phyloP scores from a whole-genome alignment of 495 filamentous ascomycete genomes.

The Durotheca rogersii region DNA sequence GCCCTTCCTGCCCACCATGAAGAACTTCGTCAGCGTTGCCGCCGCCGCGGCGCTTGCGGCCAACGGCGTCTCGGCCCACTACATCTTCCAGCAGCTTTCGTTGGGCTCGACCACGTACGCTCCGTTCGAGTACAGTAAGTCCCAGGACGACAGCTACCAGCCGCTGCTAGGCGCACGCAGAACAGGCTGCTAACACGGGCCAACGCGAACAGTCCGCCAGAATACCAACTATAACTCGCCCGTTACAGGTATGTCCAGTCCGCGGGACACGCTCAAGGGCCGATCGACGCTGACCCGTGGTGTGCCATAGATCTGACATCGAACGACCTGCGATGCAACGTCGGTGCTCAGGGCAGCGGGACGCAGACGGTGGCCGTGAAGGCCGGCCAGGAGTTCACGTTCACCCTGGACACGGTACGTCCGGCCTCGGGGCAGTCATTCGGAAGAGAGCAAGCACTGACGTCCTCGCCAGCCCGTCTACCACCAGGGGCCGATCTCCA shows the following conservation, averaged over 20 bases:
- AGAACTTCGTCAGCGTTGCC: constrained; percentile 31
- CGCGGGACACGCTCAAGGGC: background rate
- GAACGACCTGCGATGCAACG: constrained; percentile 54
- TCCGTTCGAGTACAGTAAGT: constrained; percentile 34
- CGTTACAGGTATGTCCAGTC: constrained; percentile 40
- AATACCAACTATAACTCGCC: constrained; percentile 55
- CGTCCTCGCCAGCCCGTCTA: constrained; percentile 42
- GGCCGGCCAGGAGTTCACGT: constrained; percentile 46
- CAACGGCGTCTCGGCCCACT: constrained; percentile 32
- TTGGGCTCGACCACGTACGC: constrained; percentile 24
- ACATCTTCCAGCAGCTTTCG: constrained; percentile 36
- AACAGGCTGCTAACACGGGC: constrained; percentile 4
- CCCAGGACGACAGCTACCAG: background rate
- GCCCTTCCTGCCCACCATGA: constrained; percentile 23
- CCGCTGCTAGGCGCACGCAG: background rate
- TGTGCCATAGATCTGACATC: constrained; percentile 41
- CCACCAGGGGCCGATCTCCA: constrained; percentile 53
- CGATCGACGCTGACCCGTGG: background rate
- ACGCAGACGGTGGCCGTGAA: constrained; percentile 43
- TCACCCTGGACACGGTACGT: constrained; percentile 40
- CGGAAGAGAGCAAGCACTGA: no score
- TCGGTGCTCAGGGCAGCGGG: constrained; percentile 43
- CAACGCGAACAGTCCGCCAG: constrained; percentile 38
- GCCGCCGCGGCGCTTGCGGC: constrained; percentile 27
- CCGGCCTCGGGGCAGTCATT: no score